Percentiles rank a stretch among this genome's conserved stretches.
Conservation (phyloP, 805 yeast genomes). For the Wickerhamiella galacta region DNA sequence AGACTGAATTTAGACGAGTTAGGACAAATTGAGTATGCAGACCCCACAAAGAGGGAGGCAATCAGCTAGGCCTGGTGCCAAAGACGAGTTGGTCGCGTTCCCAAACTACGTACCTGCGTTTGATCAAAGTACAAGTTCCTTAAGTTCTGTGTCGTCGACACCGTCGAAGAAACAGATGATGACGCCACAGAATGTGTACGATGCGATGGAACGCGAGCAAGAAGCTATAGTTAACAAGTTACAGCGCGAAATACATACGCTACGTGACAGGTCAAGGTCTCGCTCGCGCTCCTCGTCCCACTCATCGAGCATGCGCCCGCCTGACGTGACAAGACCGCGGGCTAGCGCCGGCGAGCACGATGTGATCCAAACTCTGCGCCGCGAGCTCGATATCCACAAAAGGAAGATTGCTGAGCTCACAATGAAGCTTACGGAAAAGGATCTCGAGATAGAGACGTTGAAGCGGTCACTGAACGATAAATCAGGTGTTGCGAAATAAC, state of each 20-base stretch:
- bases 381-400: slow-evolving; percentile 12
- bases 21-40: no score
- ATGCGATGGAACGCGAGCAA: slow-evolving; percentile 49
- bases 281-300: slow-evolving; percentile 17
- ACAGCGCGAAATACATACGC: slow-evolving; percentile 40
- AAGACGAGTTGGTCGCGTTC: background rate
- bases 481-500: no score
- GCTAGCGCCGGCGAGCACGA: slow-evolving; percentile 6
- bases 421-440: slow-evolving; percentile 8
- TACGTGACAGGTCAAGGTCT: slow-evolving; percentile 24
- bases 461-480: no score
- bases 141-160: background rate
- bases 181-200: no score
- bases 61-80: background rate
- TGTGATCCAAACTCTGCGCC: slow-evolving; percentile 8
- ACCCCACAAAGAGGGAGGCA: background rate
- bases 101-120: background rate
- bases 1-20: background rate
- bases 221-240: slow-evolving; percentile 55
- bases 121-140: no score
- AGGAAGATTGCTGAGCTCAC: slow-evolving; percentile 10
- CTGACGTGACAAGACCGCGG: slow-evolving; percentile 9
- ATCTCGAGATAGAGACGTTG: slow-evolving; percentile 5
- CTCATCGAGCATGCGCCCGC: slow-evolving; percentile 17
- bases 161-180: background rate